Conservation (phyloP, 2,329 filamentous ascomycete species). For the Xylariaceae sp. region DNA sequence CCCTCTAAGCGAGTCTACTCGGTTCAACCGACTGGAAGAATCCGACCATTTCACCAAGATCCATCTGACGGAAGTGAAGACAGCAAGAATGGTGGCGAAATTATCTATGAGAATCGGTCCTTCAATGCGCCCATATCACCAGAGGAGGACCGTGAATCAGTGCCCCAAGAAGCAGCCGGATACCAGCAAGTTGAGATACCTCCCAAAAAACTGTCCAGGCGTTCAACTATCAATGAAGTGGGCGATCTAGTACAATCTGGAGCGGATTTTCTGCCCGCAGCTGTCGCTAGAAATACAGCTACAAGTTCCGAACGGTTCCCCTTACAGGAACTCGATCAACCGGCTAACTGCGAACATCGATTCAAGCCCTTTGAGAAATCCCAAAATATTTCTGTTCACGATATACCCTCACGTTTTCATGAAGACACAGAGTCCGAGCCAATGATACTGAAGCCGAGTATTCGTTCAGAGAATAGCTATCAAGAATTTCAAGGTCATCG, state of each 20-base stretch:
- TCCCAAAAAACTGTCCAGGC: background rate
- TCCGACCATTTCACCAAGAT: background rate
- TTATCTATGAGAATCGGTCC: background rate
- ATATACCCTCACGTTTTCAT: background rate
- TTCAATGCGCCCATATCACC: background rate
- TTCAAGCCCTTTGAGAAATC: background rate
- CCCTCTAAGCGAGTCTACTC: background rate
- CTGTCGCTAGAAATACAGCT: background rate
- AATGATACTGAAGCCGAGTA: background rate
- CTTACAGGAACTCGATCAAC: background rate
- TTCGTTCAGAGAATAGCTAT: background rate
- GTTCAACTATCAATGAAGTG: conserved; percentile 4
- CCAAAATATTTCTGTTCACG: background rate
- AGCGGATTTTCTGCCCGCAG: background rate
- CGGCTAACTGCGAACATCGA: background rate
- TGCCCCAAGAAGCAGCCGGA: background rate
- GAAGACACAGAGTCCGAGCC: background rate
- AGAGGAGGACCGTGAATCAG: background rate
- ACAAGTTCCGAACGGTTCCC: background rate
- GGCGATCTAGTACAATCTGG: conserved; percentile 1
- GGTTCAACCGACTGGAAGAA: background rate
- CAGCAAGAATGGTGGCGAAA: background rate
- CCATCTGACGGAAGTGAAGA: background rate
- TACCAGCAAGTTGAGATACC: background rate
- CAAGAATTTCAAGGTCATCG: background rate